Evolutionary conservation across 176 grass and related monocot genomes (phyloP).

Genomic region (Avena sativa): DNA sequence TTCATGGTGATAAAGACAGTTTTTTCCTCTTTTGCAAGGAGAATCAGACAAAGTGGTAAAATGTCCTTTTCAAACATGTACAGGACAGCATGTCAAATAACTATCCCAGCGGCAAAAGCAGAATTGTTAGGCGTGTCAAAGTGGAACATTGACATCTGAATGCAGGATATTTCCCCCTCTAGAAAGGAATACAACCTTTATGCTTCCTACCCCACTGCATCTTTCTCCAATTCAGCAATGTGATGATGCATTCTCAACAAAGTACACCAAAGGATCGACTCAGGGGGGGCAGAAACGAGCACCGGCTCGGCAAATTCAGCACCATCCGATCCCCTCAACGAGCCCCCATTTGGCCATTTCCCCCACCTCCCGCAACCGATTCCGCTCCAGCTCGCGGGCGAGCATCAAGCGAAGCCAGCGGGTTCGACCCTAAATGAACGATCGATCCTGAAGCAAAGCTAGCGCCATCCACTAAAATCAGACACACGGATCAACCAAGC

Average conservation of each 20-base stretch:
- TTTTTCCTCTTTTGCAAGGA: neutral
- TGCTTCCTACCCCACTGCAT: neutral
- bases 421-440: neutral
- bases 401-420: neutral
- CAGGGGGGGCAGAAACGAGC: too few species aligned
- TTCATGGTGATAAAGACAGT: neutral
- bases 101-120: neutral
- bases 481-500: neutral
- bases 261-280: neutral
- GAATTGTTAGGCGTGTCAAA: neutral
- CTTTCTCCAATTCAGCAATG: slow-evolving; percentile 19
- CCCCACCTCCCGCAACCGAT: neutral
- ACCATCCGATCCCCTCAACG: neutral
- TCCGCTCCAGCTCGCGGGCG: neutral
- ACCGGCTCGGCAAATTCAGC: too few species aligned
- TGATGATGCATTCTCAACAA: neutral
- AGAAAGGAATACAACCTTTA: neutral
- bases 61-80: neutral
- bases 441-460: neutral
- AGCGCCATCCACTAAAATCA: neutral
- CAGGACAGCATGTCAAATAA: neutral
- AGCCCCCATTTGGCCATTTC: slow-evolving; percentile 3
- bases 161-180: neutral
- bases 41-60: neutral
- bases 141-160: neutral